Base-by-base conservation (phyloP, 306 rosid species). In the Urtica urens region DNA sequence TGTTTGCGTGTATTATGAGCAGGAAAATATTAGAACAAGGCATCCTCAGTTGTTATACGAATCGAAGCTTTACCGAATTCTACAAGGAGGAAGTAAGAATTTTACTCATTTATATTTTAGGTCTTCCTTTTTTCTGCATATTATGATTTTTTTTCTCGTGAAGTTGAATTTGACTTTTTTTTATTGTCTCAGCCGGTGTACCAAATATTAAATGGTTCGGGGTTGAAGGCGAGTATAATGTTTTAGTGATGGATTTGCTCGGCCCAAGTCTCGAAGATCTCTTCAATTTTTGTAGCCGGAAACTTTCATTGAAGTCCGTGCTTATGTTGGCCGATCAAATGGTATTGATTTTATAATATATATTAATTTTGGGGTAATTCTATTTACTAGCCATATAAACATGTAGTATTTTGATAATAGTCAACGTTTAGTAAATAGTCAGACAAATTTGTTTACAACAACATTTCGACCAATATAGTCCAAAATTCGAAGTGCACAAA, bases 231-330 rank as follows among this genome's bases (percentile, higher is more conserved):
- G 96, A 83, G 38, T 87, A 87, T 62, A 87, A 87, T 62, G 94
- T 87, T 44, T 68, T 87, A 34, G 96, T 87, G 31, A 87, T 87
- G 85, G 96, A 87, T 78, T 72, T 87, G 59, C 96, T 87, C 40
- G 96, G 96, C 38, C 96, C 96, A 23, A 87, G 96, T 74, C 96
- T 87, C 61, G 96, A 87, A 69, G 94, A 87, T 74, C 78, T 87
- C 11, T 83, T 87, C 62, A 87, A 87, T 78, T 87, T 87, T 73
- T 83, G 96, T 62, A 87, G 83, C 61, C 76, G 96, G 69, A 83
- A 87, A 56, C 82, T 87, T 57, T 87, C 96, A 25, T 62, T 87
- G 62, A 87, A 87, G 78, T 75, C 96, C 1, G 94, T 86, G 68
- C 93, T 86, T 38, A 86, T 87, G 96, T 87, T 87, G 59, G 96